These are phyloP conservation scores for Hyphodiscus hymeniophilus DNA, from an alignment of 495 filamentous ascomycete species.

Conservation along the genomic window DNA sequence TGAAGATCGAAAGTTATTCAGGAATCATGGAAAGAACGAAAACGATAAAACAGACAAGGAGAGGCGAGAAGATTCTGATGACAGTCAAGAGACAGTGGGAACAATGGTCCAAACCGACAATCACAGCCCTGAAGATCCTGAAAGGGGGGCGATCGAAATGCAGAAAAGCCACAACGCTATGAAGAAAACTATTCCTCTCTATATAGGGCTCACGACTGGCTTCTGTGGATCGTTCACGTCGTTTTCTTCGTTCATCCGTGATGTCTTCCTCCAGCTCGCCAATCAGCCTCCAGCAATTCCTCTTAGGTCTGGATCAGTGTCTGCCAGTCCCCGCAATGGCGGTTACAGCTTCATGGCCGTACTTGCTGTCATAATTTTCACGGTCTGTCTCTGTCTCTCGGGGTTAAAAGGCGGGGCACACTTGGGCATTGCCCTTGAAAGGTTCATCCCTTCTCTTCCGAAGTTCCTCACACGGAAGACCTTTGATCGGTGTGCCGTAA, in stretches of 20 bases:
- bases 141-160: neutral
- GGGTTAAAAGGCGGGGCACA: slow-evolving; percentile 68
- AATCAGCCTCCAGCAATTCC: slow-evolving; percentile 62
- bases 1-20: slow-evolving; percentile 71
- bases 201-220: slow-evolving; percentile 82
- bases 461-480: slow-evolving; percentile 43
- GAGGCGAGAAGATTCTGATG: slow-evolving; percentile 22
- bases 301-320: slow-evolving; percentile 19
- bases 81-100: neutral
- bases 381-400: slow-evolving; percentile 56
- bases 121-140: slow-evolving; percentile 1
- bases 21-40: slow-evolving; percentile 33
- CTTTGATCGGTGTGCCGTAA: slow-evolving; percentile 50
- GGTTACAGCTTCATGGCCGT: slow-evolving; percentile 80
- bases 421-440: slow-evolving; percentile 52
- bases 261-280: slow-evolving; percentile 69
- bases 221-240: slow-evolving; percentile 90
- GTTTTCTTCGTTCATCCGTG: slow-evolving; percentile 82
- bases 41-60: slow-evolving; percentile 19
- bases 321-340: slow-evolving; percentile 40
- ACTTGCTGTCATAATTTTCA: slow-evolving; percentile 58
- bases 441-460: slow-evolving; percentile 46
- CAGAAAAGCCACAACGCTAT: slow-evolving; percentile 43
- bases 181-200: slow-evolving; percentile 80
- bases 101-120: neutral